phyloP scores from a whole-genome alignment of 2,329 filamentous ascomycete genomes.

The Hypoxylon sp. region DNA sequence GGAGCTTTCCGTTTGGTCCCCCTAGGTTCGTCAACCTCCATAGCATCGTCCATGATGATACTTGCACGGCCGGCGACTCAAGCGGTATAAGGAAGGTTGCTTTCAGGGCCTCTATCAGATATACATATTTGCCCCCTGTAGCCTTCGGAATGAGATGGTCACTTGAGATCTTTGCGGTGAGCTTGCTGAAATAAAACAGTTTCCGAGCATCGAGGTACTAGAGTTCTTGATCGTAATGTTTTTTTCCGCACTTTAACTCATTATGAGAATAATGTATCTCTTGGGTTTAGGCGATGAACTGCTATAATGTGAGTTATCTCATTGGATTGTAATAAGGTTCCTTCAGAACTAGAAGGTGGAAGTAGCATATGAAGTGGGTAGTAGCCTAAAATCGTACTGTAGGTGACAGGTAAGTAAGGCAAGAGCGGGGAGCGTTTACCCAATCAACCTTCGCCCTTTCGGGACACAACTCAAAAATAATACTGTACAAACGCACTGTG shows the following conservation, averaged over 20 bases:
- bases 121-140: slow-evolving; percentile 19
- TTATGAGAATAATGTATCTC: slow-evolving; percentile 1
- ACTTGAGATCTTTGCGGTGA: slow-evolving; percentile 5
- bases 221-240: neutral
- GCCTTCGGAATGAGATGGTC: neutral
- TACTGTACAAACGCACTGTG: slow-evolving; percentile 34
- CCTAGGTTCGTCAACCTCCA: slow-evolving; percentile 61
- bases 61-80: slow-evolving; percentile 1
- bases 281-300: neutral
- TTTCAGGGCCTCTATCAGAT: slow-evolving; percentile 6
- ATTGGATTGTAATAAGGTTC: slow-evolving; percentile 21
- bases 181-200: neutral
- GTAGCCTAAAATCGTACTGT: slow-evolving; percentile 19
- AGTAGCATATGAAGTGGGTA: slow-evolving; percentile 15
- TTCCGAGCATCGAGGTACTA: neutral
- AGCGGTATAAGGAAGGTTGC: slow-evolving; percentile 14
- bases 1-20: slow-evolving; percentile 67
- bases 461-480: slow-evolving; percentile 1
- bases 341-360: slow-evolving; percentile 8
- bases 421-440: slow-evolving; percentile 13
- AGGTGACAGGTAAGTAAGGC: slow-evolving; percentile 30
- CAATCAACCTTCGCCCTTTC: slow-evolving; percentile 24
- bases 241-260: neutral
- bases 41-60: slow-evolving; percentile 55
- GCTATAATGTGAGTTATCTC: slow-evolving; percentile 3